Evolutionary conservation across 164 flowering plant species (phyloP).

Genomic region (Akebia trifoliata): DNA sequence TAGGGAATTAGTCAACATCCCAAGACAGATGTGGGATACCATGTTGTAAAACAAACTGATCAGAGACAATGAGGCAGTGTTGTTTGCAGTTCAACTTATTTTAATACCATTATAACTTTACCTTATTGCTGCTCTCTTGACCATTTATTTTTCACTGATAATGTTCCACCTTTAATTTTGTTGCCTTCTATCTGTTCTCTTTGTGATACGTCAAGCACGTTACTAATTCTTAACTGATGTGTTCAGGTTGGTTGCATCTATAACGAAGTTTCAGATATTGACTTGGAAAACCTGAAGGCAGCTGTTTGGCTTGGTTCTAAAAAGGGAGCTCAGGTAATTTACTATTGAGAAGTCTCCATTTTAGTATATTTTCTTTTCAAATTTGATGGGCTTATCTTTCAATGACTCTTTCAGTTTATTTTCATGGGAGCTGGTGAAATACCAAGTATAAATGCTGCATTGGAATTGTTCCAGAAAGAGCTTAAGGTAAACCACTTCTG

Average conservation of each 20-base stretch:
- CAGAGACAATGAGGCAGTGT: too few species aligned
- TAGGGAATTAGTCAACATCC: too few species aligned
- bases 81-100: too few species aligned
- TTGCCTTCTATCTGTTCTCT: neutral
- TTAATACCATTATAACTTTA: too few species aligned
- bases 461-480: slow-evolving; percentile 35
- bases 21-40: too few species aligned
- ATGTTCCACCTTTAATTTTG: neutral
- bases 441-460: slow-evolving; percentile 20
- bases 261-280: slow-evolving; percentile 40
- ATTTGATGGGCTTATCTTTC: slow-evolving; percentile 4
- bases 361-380: neutral
- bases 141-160: neutral
- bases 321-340: slow-evolving; percentile 54
- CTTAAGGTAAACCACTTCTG: slow-evolving; percentile 35
- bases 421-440: slow-evolving; percentile 34
- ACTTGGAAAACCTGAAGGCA: slow-evolving; percentile 46
- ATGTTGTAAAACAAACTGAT: too few species aligned
- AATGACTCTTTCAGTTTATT: slow-evolving; percentile 40
- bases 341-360: neutral
- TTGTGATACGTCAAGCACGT: slow-evolving; percentile 3
- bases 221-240: slow-evolving; percentile 5
- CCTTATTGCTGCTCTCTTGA: neutral
- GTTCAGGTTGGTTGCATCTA: slow-evolving; percentile 68
- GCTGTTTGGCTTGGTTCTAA: slow-evolving; percentile 37